phyloP scores from a whole-genome alignment of 2,329 filamentous ascomycete species.

The Colletotrichum sp. region DNA sequence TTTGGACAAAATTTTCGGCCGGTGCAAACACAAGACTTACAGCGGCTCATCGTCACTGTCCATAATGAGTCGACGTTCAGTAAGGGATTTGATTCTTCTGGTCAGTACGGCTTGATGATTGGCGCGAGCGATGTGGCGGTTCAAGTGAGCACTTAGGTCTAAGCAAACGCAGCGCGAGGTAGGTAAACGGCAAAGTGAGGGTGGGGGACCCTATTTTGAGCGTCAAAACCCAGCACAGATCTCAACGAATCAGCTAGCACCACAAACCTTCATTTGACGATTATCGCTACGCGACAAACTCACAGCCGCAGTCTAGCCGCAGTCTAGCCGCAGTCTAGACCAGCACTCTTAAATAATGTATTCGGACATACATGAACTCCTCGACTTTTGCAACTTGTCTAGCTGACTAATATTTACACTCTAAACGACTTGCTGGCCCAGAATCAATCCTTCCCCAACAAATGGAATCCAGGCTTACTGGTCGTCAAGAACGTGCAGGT shows the following conservation, averaged over 20 bases:
- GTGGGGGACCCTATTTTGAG: conserved; percentile 3
- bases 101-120: background rate
- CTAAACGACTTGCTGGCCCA: conserved; percentile 16
- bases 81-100: background rate
- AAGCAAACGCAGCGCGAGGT: background rate
- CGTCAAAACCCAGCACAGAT: background rate
- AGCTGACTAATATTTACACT: conserved; percentile 34
- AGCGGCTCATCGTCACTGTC: conserved; percentile 53
- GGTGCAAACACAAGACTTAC: conserved; percentile 35
- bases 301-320: background rate
- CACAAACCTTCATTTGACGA: background rate
- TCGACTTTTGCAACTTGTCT: conserved; percentile 25
- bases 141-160: background rate
- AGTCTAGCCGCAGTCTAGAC: background rate
- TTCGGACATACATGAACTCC: conserved; percentile 9
- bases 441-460: conserved; percentile 20
- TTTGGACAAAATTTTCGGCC: background rate
- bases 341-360: background rate
- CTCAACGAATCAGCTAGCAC: conserved; percentile 7
- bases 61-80: background rate
- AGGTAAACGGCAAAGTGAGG: background rate
- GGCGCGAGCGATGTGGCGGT: background rate
- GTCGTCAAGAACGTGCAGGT: conserved; percentile 90
- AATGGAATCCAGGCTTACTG: conserved; percentile 43
- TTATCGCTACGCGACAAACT: background rate